Conservation (phyloP, 306 rosid genomes). For the Trichosanthes cucumerina region DNA sequence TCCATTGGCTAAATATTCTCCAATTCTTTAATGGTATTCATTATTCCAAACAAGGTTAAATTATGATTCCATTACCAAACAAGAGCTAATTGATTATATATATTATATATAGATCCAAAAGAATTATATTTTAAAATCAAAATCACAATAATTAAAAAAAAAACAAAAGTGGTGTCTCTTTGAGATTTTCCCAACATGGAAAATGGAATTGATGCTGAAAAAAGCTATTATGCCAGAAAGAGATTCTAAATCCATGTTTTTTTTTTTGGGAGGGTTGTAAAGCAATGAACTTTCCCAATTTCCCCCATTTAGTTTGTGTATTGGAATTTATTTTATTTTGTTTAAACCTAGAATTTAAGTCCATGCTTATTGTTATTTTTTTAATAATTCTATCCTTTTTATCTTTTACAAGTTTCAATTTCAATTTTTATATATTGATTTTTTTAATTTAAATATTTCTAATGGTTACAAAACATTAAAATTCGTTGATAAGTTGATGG, state of each 20-base stretch:
- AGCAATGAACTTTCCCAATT: not conserved
- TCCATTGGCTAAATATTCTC: not conserved
- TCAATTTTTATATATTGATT: no score
- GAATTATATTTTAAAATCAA: not conserved
- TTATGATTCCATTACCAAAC: not conserved
- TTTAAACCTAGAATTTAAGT: no score
- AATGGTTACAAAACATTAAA: no score
- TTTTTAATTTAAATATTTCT: no score
- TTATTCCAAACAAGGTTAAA: not conserved
- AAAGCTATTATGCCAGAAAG: not conserved
- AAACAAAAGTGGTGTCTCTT: not conserved
- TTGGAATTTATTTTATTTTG: not conserved
- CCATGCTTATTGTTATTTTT: no score
- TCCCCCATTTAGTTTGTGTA: not conserved
- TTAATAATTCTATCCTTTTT: no score
- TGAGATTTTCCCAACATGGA: not conserved
- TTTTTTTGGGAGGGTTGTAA: not conserved
- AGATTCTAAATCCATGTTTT: conserved; percentile 2
- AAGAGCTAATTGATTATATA: not conserved
- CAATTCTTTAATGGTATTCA: not conserved
- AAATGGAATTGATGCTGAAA: not conserved
- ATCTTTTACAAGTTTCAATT: no score
- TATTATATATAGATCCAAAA: not conserved
- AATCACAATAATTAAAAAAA: not conserved
- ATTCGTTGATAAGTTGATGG: no score